Base-by-base conservation (phyloP, 352 stramenopile species). In the Globisporangium irregulare region DNA sequence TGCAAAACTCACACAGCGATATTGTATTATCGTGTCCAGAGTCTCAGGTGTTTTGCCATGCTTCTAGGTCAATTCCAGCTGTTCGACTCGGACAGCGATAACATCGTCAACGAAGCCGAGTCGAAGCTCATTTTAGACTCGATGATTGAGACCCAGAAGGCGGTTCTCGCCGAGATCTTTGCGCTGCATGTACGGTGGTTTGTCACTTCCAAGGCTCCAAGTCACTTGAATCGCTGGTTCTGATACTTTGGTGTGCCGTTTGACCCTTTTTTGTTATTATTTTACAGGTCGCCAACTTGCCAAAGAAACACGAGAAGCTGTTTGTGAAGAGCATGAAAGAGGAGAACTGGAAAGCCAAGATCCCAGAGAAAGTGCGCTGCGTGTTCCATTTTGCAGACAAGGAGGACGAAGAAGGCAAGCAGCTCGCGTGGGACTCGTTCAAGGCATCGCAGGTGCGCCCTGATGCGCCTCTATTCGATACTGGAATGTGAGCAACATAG, bases 361-460 rank as follows among this genome's bases (percentile, higher is more conserved):
- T 92, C 32, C 78, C 82, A 4, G 84, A 92, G 70, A 92, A 92
- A 70, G 72, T 87, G 56, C 84, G 84, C 60, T 92, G 84, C 65
- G 76, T 90, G 27, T 92, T 86, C 70, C 78, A 90, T 69, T 92
- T 87, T 64, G 77, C 82, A 27, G 73, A 84, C 59, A 90, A 89
- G 57, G 64, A 84, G 55, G 79, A 90, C 54, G 76, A 89, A 61
- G 73, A 80, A 32, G 69, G 68, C 67, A 88, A 87, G 66, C 87
- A 66, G 6, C 69, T 86, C 14, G 73, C 82, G 41, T 91, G 79
- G 79, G 77, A 91, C 32, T 68, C 78, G 34, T 89, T 92, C 65
- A 76, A 82, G 56, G 76, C 85, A 62, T 90, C 77, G 7, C 80
- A 91, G 70, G 84, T 87, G 53, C 27, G 27, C 3, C 36, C 57